phyloP scores from a whole-genome alignment of 192 early-diverging fungal genomes.

The Umbelopsis isabellina region DNA sequence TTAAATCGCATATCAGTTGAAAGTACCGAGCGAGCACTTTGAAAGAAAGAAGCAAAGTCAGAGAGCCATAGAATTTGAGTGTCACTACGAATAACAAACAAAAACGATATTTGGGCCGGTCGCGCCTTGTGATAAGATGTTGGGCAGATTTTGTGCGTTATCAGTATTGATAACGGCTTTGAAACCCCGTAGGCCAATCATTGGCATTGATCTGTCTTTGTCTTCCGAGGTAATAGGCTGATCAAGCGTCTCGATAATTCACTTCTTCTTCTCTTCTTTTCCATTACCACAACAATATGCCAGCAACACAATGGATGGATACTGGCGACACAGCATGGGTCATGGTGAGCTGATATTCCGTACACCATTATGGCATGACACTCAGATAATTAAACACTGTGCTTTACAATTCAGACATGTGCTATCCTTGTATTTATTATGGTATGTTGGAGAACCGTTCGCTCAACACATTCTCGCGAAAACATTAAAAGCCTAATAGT shows the following conservation, averaged over 20 bases:
- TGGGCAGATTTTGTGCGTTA: neutral
- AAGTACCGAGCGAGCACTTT: no score
- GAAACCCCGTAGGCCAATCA: constrained; percentile 16
- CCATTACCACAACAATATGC: neutral
- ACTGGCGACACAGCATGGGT: constrained; percentile 78
- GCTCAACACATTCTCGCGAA: no score
- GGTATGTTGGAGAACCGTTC: constrained; percentile 12
- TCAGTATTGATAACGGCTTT: constrained; percentile 6
- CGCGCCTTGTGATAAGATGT: constrained; percentile 17
- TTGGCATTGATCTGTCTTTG: constrained; percentile 18
- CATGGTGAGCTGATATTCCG: constrained; percentile 53
- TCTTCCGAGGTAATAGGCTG: constrained; percentile 10
- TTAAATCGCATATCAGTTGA: no score
- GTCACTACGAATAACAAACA: no score
- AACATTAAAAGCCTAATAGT: neutral
- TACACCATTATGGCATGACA: neutral
- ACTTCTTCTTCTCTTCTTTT: constrained; percentile 24
- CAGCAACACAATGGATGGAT: constrained; percentile 44
- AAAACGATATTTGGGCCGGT: neutral
- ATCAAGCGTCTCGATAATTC: constrained; percentile 5
- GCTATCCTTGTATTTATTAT: constrained; percentile 73
- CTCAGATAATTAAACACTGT: neutral
- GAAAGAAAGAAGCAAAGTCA: no score
- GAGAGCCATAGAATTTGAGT: no score
- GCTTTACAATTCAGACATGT: neutral